Evolutionary conservation across 2,329 filamentous ascomycete genomes (phyloP).

Genomic region (Harringtonia lauricola): DNA sequence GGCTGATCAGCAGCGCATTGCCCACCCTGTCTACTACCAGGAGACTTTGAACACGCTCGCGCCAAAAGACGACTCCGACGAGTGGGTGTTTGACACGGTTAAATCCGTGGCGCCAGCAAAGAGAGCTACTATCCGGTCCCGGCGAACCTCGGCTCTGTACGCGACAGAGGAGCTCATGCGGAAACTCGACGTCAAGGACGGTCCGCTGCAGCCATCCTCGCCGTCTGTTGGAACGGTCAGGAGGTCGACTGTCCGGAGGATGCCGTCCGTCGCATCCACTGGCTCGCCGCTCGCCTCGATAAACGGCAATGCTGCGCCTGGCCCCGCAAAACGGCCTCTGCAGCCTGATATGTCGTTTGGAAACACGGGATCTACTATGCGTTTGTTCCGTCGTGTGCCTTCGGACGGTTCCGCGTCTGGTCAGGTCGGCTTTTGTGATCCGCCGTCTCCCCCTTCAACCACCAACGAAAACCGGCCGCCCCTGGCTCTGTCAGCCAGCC

Average conservation of each 20-base stretch:
- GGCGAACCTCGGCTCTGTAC: conserved; percentile 46
- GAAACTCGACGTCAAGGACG: conserved; percentile 50
- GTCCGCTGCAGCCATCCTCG: conserved; percentile 44
- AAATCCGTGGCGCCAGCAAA: conserved; percentile 56
- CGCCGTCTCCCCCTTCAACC: conserved; percentile 28
- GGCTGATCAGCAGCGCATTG: conserved; percentile 55
- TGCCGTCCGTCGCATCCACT: conserved; percentile 25
- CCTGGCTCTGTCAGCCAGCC: conserved; percentile 20
- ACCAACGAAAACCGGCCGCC: conserved; percentile 54
- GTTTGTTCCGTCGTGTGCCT: conserved; percentile 76
- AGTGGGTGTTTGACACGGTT: conserved; percentile 94
- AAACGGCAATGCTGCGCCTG: conserved; percentile 11
- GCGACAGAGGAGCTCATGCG: conserved; percentile 50
- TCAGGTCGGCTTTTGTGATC: conserved; percentile 18
- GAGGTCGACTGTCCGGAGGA: conserved; percentile 43
- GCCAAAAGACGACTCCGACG: conserved; percentile 60
- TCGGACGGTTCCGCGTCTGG: conserved; percentile 51
- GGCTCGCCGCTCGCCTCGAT: conserved; percentile 15
- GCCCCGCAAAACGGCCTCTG: conserved; percentile 60
- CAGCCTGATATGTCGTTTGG: conserved; percentile 89
- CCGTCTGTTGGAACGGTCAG: conserved; percentile 44
- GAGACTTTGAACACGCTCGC: conserved; percentile 72
- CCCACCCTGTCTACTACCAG: conserved; percentile 78
- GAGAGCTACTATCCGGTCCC: conserved; percentile 35
- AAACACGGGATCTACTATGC: conserved; percentile 83